Percentiles rank a stretch among this genome's conserved stretches.
Evolutionary conservation across 208 protist genomes (phyloP).

Genomic region (Trypanosoma mega): DNA sequence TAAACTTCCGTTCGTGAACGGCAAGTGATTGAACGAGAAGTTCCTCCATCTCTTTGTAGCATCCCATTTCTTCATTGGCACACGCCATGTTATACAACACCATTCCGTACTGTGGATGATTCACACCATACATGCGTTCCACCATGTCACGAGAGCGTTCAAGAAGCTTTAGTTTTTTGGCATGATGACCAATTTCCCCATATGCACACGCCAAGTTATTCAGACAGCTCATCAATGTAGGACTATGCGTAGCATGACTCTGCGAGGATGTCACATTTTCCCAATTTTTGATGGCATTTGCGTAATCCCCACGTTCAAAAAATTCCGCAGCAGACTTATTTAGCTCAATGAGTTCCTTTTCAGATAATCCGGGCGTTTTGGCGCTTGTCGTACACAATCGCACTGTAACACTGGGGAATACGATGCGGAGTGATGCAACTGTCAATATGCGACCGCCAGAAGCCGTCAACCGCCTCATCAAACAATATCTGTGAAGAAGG

Average conservation of each 20-base stretch:
- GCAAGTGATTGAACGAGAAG: constrained; percentile 59
- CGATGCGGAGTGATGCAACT: no score
- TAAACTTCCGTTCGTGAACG: constrained; percentile 71
- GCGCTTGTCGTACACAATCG: not conserved
- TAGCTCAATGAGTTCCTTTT: constrained; percentile 56
- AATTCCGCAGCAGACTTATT: constrained; percentile 51
- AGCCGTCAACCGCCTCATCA: no score
- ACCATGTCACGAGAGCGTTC: constrained; percentile 65
- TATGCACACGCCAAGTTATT: constrained; percentile 90
- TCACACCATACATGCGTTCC: constrained; percentile 50
- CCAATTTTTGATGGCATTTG: constrained; percentile 66
- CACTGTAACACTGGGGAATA: not conserved
- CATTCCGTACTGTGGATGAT: constrained; percentile 88
- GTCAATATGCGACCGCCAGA: no score
- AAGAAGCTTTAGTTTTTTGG: constrained; percentile 73
- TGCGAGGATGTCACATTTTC: constrained; percentile 40
- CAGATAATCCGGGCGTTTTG: not conserved
- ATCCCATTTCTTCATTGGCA: constrained; percentile 74
- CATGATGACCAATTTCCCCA: constrained; percentile 73
- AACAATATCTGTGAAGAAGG: no score
- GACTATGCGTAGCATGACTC: constrained; percentile 44
- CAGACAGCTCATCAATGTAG: constrained; percentile 75
- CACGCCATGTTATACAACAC: constrained; percentile 85
- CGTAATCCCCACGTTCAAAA: constrained; percentile 61
- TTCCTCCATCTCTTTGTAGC: constrained; percentile 70